Evolutionary conservation across 2,329 filamentous ascomycete genomes (phyloP).

Genomic region (Alternaria solani): DNA sequence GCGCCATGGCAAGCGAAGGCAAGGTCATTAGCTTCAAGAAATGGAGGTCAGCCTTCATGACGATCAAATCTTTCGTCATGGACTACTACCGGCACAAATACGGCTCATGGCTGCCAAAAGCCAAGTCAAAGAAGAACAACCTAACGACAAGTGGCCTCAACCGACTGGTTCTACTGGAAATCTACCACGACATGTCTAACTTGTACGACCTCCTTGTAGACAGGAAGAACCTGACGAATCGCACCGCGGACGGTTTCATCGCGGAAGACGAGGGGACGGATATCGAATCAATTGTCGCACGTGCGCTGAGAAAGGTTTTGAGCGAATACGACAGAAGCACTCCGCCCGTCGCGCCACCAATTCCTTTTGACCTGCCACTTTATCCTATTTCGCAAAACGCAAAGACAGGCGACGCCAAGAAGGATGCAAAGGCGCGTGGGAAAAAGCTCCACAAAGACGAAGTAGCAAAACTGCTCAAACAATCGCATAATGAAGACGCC

Average conservation of each 20-base stretch:
- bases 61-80: constrained; percentile 77
- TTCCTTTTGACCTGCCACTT: constrained; percentile 87
- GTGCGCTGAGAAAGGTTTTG: constrained; percentile 79
- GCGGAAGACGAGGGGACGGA: constrained; percentile 62
- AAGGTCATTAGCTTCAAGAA: constrained; percentile 82
- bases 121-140: constrained; percentile 88
- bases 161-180: constrained; percentile 77
- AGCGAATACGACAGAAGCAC: constrained; percentile 89
- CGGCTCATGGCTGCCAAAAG: constrained; percentile 89
- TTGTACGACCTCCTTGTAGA: constrained; percentile 91
- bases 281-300: constrained; percentile 65
- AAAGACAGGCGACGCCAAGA: constrained; percentile 72
- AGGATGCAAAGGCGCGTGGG: constrained; percentile 74
- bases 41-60: constrained; percentile 79
- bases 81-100: constrained; percentile 73
- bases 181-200: constrained; percentile 86
- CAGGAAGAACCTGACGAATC: constrained; percentile 77
- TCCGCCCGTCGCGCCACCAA: constrained; percentile 86
- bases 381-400: constrained; percentile 74
- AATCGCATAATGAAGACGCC: constrained; percentile 81
- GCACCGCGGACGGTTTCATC: constrained; percentile 74
- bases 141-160: constrained; percentile 89
- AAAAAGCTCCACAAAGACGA: constrained; percentile 82
- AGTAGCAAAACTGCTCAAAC: constrained; percentile 76
- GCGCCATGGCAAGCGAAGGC: constrained; percentile 77